Percentiles rank a stretch among this genome's conserved stretches.
phyloP scores from a whole-genome alignment of 805 yeast genomes.

The Ogataea degrootiae region DNA sequence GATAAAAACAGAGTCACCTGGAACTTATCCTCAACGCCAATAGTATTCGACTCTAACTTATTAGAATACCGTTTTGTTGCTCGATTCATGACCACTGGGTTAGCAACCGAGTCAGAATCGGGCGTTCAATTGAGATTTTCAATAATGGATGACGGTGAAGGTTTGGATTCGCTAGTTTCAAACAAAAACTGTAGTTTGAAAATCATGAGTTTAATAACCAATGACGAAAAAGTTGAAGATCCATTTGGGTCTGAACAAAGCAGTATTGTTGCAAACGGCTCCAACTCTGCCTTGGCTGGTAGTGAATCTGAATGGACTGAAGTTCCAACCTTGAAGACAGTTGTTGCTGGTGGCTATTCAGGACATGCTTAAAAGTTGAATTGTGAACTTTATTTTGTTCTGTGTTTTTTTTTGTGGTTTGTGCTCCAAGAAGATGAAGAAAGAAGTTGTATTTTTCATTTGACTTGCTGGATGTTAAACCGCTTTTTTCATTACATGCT shows the following conservation, averaged over 20 bases:
- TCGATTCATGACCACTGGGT: slow-evolving; percentile 72
- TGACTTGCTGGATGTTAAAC: too few relatives aligned
- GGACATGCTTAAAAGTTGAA: slow-evolving; percentile 28
- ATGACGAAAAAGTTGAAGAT: slow-evolving; percentile 26
- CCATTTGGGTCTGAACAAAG: slow-evolving; percentile 30
- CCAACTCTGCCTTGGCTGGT: slow-evolving; percentile 1
- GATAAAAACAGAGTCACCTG: slow-evolving; percentile 85
- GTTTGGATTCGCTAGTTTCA: not conserved
- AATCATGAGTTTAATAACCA: not conserved
- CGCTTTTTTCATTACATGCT: too few relatives aligned
- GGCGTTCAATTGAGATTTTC: slow-evolving; percentile 71
- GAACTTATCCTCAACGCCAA: slow-evolving; percentile 48
- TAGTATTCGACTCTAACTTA: slow-evolving; percentile 31
- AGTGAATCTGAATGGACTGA: slow-evolving; percentile 25
- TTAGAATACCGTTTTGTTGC: slow-evolving; percentile 72
- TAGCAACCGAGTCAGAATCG: slow-evolving; percentile 64
- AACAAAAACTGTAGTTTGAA: slow-evolving; percentile 35
- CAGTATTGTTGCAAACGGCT: not conserved
- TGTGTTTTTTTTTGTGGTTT: not conserved
- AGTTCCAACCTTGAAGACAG: slow-evolving; percentile 42
- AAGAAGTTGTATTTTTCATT: too few relatives aligned
- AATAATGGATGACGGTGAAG: slow-evolving; percentile 20
- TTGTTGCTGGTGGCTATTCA: slow-evolving; percentile 46
- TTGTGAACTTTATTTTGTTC: not conserved
- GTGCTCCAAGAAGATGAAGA: not conserved